Conservation (phyloP, 2,329 filamentous ascomycete genomes). For the Arthrobotrys musiformis region DNA sequence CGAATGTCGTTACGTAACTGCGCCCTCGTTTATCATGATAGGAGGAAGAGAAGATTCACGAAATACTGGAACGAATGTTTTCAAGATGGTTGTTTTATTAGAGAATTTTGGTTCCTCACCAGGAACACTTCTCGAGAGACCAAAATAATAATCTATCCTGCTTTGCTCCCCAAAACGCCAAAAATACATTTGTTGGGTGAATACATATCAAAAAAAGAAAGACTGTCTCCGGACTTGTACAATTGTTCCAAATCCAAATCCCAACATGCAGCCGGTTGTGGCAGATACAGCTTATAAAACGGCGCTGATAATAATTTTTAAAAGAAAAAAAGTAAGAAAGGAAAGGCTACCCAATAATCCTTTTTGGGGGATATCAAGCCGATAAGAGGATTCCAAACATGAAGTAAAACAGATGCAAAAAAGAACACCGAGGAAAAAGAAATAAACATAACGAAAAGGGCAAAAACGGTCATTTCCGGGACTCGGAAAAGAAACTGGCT, state of each 20-base stretch:
- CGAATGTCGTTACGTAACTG: background rate
- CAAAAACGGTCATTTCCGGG: constrained; percentile 3
- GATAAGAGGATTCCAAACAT: constrained; percentile 1
- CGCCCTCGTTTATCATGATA: background rate
- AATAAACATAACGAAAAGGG: background rate
- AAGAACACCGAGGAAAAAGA: background rate
- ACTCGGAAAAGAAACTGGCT: background rate
- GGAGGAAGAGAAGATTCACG: background rate
- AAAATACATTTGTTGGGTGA: background rate
- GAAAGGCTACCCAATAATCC: constrained; percentile 10
- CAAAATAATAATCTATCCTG: background rate
- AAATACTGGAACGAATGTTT: background rate
- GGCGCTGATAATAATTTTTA: background rate
- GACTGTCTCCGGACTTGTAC: background rate
- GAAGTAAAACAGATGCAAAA: constrained; percentile 5
- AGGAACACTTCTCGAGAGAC: constrained; percentile 1
- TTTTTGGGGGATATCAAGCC: constrained; percentile 10
- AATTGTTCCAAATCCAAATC: background rate
- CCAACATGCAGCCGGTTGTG: background rate
- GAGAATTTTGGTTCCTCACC: background rate
- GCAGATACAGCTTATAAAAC: background rate
- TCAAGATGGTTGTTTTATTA: background rate
- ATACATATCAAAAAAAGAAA: background rate
- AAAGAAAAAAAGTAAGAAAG: background rate
- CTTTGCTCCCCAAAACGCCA: constrained; percentile 6